Evolutionary conservation across 177 flowering plant species (phyloP).

Genomic region (Vitis hybrid): DNA sequence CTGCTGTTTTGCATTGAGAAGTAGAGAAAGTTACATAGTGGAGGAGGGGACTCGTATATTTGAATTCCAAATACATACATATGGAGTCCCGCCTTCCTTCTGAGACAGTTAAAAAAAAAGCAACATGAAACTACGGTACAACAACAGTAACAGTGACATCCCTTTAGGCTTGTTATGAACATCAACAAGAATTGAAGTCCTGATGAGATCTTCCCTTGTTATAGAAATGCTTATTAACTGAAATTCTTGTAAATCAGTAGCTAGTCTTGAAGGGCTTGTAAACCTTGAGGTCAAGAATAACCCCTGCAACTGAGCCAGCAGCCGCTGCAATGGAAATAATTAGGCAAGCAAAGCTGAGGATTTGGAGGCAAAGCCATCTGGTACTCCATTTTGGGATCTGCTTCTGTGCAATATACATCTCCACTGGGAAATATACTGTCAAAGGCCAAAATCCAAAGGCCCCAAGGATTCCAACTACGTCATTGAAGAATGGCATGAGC

Average conservation of each 20-base stretch:
- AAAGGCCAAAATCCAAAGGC: conserved; percentile 50
- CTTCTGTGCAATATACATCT: conserved; percentile 48
- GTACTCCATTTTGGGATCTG: conserved; percentile 40
- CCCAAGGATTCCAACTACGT: conserved; percentile 46
- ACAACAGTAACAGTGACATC: too few relatives aligned
- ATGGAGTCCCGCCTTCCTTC: too few relatives aligned
- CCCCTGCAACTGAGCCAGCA: conserved; percentile 41
- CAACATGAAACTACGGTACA: too few relatives aligned
- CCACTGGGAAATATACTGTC: conserved; percentile 45
- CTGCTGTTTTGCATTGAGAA: neutral
- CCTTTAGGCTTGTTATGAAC: conserved; percentile 9
- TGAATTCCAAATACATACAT: too few relatives aligned
- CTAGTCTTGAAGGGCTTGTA: conserved; percentile 32
- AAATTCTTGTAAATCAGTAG: conserved; percentile 6
- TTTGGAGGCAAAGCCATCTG: conserved; percentile 38
- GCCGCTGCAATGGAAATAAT: conserved; percentile 41
- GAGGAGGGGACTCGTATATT: neutral
- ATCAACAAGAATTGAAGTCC: conserved; percentile 11
- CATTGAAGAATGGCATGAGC: conserved; percentile 56
- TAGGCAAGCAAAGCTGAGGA: conserved; percentile 41
- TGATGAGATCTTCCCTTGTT: neutral
- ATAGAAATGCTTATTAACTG: neutral
- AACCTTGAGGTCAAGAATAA: conserved; percentile 25
- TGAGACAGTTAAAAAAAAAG: too few relatives aligned
- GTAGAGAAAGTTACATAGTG: neutral